Evolutionary conservation across 169 alveolate species (phyloP), one percentile per base, ranked within the genome.

Genomic region (Theileria orientalis): DNA sequence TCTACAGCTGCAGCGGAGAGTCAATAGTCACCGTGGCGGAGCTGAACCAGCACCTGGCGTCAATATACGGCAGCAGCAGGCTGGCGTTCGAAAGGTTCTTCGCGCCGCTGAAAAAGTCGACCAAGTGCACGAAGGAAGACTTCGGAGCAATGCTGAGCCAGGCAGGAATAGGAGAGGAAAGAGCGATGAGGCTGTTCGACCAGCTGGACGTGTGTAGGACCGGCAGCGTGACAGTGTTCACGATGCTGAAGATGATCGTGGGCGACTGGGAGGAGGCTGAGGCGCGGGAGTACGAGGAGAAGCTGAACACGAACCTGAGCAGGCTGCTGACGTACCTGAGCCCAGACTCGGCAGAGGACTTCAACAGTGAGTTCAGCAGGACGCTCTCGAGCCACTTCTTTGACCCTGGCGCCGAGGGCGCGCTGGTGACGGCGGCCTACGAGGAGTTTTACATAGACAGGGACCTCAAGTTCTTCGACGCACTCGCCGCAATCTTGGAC

Each of bases 261-360:
- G 86, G 86, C 25, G 83, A 78, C 49, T 78, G 86, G 86, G 62
- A 73, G 3, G 7, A n/a, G 8, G 86, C 49, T 7, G 74, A 29
- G 35, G 86, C 86, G 11, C 14, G 47, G 8, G 86, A 68, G 41
- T 56, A 70, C 49, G 86, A 78, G 51, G 29, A 46, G 11, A 46
- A 32, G 27, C 59, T 74, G 9, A 63, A 27, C 19, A 62, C 85
- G 11, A 67, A 67, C 47, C 63, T 46, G 51, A 66, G 52, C 59
- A 73, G 63, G 32, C 27, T 70, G 2, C n/a, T 70, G 69, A 74
- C 70, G 16, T 78, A 78, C 44, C 56, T 62, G 57, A 32, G 29
- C 23, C 29, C 29, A 11, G 83, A 70, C 30, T 61, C 64, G 13
- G 52, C 64, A 13, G 63, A 46, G 21, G 69, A 64, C 61, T 64